Percentiles rank a stretch among this genome's conserved stretches.
Evolutionary conservation across 495 filamentous ascomycete species (phyloP).

Genomic region (Aspergillus hancockii): DNA sequence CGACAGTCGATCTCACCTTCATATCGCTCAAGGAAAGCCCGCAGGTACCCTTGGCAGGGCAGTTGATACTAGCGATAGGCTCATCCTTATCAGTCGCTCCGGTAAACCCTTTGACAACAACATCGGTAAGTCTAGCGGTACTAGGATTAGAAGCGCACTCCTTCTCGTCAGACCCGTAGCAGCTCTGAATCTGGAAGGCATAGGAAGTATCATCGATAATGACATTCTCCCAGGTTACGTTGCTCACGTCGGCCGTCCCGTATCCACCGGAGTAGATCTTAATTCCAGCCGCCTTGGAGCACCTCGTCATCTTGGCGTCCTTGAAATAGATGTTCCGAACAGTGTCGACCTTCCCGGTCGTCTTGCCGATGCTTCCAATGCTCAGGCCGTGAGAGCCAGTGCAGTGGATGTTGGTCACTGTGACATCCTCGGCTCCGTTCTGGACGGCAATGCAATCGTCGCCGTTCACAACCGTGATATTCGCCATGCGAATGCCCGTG

Average conservation of each 20-base stretch:
- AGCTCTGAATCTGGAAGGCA: neutral
- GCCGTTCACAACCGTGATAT: neutral
- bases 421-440: neutral
- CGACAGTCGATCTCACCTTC: neutral
- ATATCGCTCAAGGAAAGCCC: neutral
- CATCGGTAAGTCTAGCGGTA: neutral
- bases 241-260: neutral
- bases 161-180: neutral
- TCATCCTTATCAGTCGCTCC: neutral
- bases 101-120: neutral
- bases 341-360: neutral
- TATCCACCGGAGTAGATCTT: slow-evolving; percentile 1
- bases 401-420: neutral
- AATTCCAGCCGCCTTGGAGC: neutral
- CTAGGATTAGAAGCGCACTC: neutral
- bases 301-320: neutral
- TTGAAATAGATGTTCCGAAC: neutral
- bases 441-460: slow-evolving; percentile 1
- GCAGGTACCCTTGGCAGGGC: neutral
- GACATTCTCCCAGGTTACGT: slow-evolving; percentile 1
- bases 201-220: neutral
- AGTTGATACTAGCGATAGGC: neutral
- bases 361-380: slow-evolving; percentile 1
- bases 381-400: neutral
- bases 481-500: neutral